Evolutionary conservation across 768 basidiomycete species (phyloP), one percentile per base, ranked within the genome.

Genomic region (Termitomyces heimii): DNA sequence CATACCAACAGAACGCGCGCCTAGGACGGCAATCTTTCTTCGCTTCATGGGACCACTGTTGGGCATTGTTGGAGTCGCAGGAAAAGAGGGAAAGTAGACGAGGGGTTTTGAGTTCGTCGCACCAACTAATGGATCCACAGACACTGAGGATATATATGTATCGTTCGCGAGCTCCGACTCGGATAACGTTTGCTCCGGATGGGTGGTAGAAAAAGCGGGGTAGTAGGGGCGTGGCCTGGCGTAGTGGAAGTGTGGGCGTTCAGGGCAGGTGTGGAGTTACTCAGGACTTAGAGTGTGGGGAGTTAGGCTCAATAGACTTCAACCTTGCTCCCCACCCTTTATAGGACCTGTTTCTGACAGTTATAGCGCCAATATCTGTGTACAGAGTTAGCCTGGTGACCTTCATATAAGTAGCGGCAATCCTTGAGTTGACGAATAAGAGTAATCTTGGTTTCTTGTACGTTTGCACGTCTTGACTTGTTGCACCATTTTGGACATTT

Each of bases 11-110:
- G 88, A 89, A 63, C 89, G 86, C 52, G 89, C 83, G 59, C 92
- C 92, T 29, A 94, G 82, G 55, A 92, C 85, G 48, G 85, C 89
- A 57, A 94, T 91, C 74, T 89, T 93, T 65, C 91, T 79, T 73
- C 85, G 87, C 70, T 79, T 85, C 67, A 88, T 71, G 57, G 66
- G 64, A 31, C 63, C 62, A 29, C 59, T 35, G 47, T 50, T 51
- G 14, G 65, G 49, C 65, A 67, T 68, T 16, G 34, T 35, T 28
- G 50, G 37, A 72, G 74, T 60, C 26, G 14, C 35, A 50, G n/a
- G 34, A 24, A 46, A 69, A 72, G 71, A 71, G 68, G 70, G 57
- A 5, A 73, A 20, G 40, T 49, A 42, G 46, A 59, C 12, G 40
- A 48, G 51, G 26, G 26, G 26, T 39, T 52, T 1, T 52, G 37